Conservation (phyloP, 75 land plant species). For the Cupressus sempervirens region DNA sequence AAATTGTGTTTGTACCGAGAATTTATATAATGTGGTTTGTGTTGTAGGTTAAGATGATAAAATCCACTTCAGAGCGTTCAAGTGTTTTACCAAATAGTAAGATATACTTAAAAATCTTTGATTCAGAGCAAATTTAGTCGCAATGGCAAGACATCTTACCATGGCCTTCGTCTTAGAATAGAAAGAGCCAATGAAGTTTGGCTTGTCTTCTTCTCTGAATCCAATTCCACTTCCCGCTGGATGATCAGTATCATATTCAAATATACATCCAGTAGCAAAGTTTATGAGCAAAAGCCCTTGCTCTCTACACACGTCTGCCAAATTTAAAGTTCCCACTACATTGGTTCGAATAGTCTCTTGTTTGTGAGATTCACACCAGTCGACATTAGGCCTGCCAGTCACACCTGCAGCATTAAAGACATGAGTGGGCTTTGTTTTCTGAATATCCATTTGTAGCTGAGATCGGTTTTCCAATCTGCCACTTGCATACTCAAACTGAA, state of each 20-base stretch:
- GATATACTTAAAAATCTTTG: not conserved
- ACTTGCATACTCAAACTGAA: conserved; percentile 55
- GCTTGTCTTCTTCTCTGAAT: conserved; percentile 74
- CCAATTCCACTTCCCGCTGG: conserved; percentile 69
- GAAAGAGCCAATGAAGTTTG: conserved; percentile 73
- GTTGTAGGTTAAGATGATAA: not conserved
- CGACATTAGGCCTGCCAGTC: conserved; percentile 80
- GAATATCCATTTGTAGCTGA: conserved; percentile 41
- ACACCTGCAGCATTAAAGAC: conserved; percentile 86
- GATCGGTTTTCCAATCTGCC: conserved; percentile 59
- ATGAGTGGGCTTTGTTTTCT: conserved; percentile 59
- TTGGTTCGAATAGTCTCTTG: conserved; percentile 65
- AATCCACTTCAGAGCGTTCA: not conserved
- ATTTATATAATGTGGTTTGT: not conserved
- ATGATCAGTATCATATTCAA: conserved; percentile 62
- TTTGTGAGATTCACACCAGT: conserved; percentile 84
- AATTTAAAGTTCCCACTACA: conserved; percentile 67
- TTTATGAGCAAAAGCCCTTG: conserved; percentile 56
- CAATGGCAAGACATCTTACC: conserved; percentile 29
- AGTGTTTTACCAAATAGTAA: not conserved
- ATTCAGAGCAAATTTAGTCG: not conserved
- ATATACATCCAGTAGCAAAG: conserved; percentile 82
- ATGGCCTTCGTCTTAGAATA: conserved; percentile 86
- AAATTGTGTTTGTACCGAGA: not conserved
- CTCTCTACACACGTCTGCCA: conserved; percentile 73